Percentiles rank a stretch among this genome's conserved stretches.
These are phyloP conservation scores for Phytopythium kandeliae DNA, from an alignment of 352 stramenopile species.

Conservation along the genomic window DNA sequence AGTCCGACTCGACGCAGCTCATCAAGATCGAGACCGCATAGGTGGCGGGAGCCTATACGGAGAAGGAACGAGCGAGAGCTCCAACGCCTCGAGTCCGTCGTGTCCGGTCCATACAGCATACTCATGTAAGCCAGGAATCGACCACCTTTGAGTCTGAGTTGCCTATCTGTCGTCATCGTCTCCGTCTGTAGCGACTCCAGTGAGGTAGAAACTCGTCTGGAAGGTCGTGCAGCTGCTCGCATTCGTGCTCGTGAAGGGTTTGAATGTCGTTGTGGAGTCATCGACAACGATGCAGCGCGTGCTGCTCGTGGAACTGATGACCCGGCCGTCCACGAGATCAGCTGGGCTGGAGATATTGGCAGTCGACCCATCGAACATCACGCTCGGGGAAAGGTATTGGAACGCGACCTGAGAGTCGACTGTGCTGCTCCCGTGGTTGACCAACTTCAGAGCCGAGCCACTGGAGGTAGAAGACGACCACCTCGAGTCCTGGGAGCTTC, in stretches of 20 bases:
- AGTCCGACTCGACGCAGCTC: conserved; percentile 33
- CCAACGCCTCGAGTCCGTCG: no score
- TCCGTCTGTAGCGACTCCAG: neutral
- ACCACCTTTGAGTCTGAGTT: no score
- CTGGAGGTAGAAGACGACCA: neutral
- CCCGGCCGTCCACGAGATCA: conserved; percentile 1
- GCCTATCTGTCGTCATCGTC: neutral
- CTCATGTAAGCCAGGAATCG: neutral
- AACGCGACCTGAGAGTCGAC: neutral
- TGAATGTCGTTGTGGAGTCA: neutral
- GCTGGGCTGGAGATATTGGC: neutral
- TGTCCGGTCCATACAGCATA: neutral
- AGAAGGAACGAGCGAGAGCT: no score
- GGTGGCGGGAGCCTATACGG: no score
- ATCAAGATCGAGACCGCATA: conserved; percentile 23
- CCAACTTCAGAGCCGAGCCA: neutral
- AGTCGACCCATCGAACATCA: neutral
- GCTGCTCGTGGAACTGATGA: neutral
- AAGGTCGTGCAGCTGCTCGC: conserved; percentile 2
- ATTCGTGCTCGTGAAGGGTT: neutral
- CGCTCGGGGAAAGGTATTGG: neutral
- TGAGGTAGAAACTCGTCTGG: neutral
- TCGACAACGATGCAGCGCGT: neutral
- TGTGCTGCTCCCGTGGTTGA: neutral
- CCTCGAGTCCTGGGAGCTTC: neutral